These are phyloP conservation scores for Xylaria sp. DNA, from an alignment of 2,329 filamentous ascomycete genomes.

Conservation along the genomic window DNA sequence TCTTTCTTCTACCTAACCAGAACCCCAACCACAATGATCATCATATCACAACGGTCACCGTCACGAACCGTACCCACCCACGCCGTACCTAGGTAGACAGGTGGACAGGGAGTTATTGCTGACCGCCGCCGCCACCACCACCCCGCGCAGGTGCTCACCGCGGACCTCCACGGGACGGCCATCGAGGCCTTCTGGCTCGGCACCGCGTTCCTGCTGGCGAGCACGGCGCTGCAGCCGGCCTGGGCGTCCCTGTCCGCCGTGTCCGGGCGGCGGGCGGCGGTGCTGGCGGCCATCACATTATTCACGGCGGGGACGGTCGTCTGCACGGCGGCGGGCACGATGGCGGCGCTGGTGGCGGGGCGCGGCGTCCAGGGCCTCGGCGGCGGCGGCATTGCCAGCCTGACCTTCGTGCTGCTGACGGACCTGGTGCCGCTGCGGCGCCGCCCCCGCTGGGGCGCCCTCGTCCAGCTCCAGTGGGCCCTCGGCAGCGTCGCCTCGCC, in stretches of 20 bases:
- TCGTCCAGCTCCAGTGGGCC: constrained; percentile 37
- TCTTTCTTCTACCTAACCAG: too few relatives aligned
- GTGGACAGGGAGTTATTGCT: too few relatives aligned
- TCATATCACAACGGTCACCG: too few relatives aligned
- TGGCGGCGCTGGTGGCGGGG: constrained; percentile 48
- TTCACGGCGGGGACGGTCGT: constrained; percentile 13
- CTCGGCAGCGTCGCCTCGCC: constrained; percentile 41
- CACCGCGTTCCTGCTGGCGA: constrained; percentile 69
- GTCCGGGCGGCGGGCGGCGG: constrained; percentile 16
- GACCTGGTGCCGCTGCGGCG: constrained; percentile 53
- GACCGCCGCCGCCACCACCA: too few relatives aligned
- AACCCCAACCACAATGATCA: too few relatives aligned
- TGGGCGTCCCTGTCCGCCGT: constrained; percentile 24
- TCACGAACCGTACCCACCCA: too few relatives aligned
- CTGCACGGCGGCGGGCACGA: constrained; percentile 13
- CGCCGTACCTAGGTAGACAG: too few relatives aligned
- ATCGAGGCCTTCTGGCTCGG: constrained; percentile 73
- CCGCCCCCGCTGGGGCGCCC: constrained; percentile 43
- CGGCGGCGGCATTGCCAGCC: constrained; percentile 20
- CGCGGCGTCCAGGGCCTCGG: constrained; percentile 47
- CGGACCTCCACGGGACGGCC: constrained; percentile 52
- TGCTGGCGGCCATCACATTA: not conserved
- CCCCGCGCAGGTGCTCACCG: not conserved
- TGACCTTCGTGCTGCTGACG: constrained; percentile 35
- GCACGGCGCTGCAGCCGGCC: constrained; percentile 60